Evolutionary conservation across 306 rosid genomes (phyloP), one percentile per base, ranked within the genome.

Genomic region (Casuarina equisetifolia): DNA sequence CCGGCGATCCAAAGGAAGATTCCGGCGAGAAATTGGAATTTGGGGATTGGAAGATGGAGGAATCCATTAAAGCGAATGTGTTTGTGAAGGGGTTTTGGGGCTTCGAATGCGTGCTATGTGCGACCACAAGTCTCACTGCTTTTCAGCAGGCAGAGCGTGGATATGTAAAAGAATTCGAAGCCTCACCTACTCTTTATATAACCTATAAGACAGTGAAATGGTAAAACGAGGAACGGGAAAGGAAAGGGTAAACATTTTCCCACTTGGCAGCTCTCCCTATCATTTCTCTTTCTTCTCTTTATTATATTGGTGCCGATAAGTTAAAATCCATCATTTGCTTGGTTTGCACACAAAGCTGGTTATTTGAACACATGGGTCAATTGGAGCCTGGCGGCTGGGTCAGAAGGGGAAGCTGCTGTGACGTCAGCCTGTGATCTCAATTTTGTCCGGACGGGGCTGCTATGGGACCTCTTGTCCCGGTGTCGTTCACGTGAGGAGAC

Each of bases 291-390:
- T 32, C 16, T 43, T 3, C 40, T 1, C 2, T 2, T 9, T 55
- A 44, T 52, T 70, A n/a, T 50, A 51, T 71, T 36, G 69, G 61
- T 75, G 19, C 75, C 46, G n/a, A 39, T 39, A 1, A 16, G 2
- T 39, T 40, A 17, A 8, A 42, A 67, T 67, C 10, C 10, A 3
- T 40, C 12, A 67, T 67, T 19, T 50, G 46, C 52, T 50, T 6
- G 70, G 54, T 61, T 86, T 74, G 13, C 66, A 78, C 46, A 15
- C 15, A 32, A 17, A 19, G 20, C 39, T 45, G 81, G 70, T 71
- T 55, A 70, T 81, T 81, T 81, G 69, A n/a, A 73, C 93, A 89
- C 97, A 73, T 91, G 92, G 86, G 91, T 88, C 91, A 90, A 86
- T 83, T 48, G 67, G 32, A 46, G 75, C 83, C 74, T 64, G 91